A percentile compares a stretch with the other conserved stretches of the same genome.
These are phyloP conservation scores for Lactuca sativa DNA, from an alignment of 129 eudicot species.

Conservation along the genomic window DNA sequence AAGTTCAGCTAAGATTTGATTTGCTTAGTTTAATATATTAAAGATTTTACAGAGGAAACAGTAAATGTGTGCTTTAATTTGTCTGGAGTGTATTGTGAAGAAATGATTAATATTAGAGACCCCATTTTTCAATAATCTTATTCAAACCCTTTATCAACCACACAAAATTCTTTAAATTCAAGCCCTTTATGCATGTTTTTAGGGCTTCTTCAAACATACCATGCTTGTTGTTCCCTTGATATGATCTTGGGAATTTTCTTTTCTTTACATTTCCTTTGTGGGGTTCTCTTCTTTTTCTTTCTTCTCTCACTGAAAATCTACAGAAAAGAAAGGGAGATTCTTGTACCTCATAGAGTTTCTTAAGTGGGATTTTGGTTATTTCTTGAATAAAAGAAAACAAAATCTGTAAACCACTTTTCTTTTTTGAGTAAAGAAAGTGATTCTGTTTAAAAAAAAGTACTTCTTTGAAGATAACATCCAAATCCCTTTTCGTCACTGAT, in stretches of 20 bases:
- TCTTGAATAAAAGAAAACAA: not conserved
- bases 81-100: constrained; percentile 29
- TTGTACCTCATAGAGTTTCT: not conserved
- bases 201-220: constrained; percentile 48
- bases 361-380: not conserved
- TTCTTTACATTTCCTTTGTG: constrained; percentile 19
- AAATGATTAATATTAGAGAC: constrained; percentile 26
- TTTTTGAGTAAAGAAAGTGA: constrained; percentile 1
- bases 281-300: constrained; percentile 12
- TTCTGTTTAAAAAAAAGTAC: not conserved
- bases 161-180: constrained; percentile 41
- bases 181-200: constrained; percentile 58
- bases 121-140: constrained; percentile 29
- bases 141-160: constrained; percentile 28
- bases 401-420: not conserved
- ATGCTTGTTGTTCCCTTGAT: constrained; percentile 67
- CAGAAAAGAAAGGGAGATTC: not conserved
- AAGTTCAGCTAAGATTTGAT: constrained; percentile 22
- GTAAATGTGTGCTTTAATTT: constrained; percentile 65
- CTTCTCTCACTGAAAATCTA: not conserved
- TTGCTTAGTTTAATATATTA: constrained; percentile 15
- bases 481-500: not conserved
- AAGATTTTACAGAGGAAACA: constrained; percentile 32
- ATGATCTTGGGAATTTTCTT: constrained; percentile 24
- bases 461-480: constrained; percentile 1